Base-by-base conservation (phyloP, 2,329 filamentous ascomycete genomes). In the Claviceps humidiphila region DNA sequence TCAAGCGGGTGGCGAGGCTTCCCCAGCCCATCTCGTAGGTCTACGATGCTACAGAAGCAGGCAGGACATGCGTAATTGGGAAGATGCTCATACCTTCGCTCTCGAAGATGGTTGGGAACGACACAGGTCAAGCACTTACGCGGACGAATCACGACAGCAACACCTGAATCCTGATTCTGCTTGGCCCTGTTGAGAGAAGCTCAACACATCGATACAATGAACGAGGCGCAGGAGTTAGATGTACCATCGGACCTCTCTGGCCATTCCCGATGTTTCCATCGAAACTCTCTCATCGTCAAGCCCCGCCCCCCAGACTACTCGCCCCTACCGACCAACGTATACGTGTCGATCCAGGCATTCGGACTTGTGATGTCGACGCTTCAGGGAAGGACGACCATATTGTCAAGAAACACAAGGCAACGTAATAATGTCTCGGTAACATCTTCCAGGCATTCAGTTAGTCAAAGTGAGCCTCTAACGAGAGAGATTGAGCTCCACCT, bases 1-100 rank as follows among this genome's bases (percentile, higher is more conserved):
- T 78, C 5, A 61, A 60, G 5, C 72, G 69, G 58, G 59, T 73
- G 3, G 59, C 66, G 7, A 60, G 58, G 4, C 74, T 78, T 46
- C 74, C 73, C 0, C 64, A 67, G 2, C 61, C 8, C 8, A 9
- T 30, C 26, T 79, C 34, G 66, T 63, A 1, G 8, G 50, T 76
- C 4, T 74, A 74, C 57, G 73, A 75, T 53, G 63, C 73, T 24
- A 63, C 65, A 51, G 69, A 64, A 9, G 8, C 8, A 30, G 26
- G 8, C 26, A 30, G 5, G 56, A 59, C 20, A 59, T 58, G 24
- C 60, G 58, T 3, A 66, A 71, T 51, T 74, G 72, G 71, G 40
- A n/a, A 3, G 49, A 56, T 11, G 60, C 60, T 2, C 51, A 57
- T 22, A 56, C 58, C 4, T 30, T 54, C 2, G 66, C 63, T 1